These are phyloP conservation scores for Dicorynia guianensis DNA, from an alignment of 306 rosid genomes.

Conservation along the genomic window DNA sequence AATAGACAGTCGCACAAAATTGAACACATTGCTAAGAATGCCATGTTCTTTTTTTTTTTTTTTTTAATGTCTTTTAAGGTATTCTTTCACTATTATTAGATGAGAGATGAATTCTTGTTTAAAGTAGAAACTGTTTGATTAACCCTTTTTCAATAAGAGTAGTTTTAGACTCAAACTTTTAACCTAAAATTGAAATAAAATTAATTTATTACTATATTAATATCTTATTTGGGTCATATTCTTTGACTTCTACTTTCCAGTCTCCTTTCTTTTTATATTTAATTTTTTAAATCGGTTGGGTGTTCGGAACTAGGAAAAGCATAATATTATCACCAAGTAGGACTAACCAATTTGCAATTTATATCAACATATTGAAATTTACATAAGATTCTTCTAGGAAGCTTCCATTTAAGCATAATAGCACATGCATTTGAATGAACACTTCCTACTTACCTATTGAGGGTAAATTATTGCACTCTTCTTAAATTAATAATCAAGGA, in stretches of 20 bases:
- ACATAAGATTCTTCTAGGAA: constrained; percentile 43
- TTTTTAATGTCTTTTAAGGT: too few species aligned
- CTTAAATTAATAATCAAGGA: constrained; percentile 38
- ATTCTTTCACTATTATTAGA: too few species aligned
- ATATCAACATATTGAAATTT: background rate
- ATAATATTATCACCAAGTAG: constrained; percentile 42
- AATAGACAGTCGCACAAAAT: constrained; percentile 46
- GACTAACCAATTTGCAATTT: constrained; percentile 42
- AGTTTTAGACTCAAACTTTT: too few species aligned
- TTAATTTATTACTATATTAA: too few species aligned
- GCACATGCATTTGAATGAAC: constrained; percentile 57
- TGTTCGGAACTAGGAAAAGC: constrained; percentile 50
- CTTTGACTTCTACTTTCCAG: constrained; percentile 36
- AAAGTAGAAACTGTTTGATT: too few species aligned
- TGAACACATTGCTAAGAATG: constrained; percentile 36
- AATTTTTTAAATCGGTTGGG: constrained; percentile 44
- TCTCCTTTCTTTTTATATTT: constrained; percentile 43
- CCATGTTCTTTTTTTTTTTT: constrained; percentile 62
- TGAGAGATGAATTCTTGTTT: too few species aligned
- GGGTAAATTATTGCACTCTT: constrained; percentile 34
- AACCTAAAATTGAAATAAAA: too few species aligned
- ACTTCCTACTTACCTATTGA: background rate
- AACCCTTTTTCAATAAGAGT: too few species aligned
- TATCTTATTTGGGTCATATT: too few species aligned
- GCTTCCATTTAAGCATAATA: constrained; percentile 48